phyloP scores from a whole-genome alignment of 805 yeast genomes.

The Schwanniomyces vanrijiae region DNA sequence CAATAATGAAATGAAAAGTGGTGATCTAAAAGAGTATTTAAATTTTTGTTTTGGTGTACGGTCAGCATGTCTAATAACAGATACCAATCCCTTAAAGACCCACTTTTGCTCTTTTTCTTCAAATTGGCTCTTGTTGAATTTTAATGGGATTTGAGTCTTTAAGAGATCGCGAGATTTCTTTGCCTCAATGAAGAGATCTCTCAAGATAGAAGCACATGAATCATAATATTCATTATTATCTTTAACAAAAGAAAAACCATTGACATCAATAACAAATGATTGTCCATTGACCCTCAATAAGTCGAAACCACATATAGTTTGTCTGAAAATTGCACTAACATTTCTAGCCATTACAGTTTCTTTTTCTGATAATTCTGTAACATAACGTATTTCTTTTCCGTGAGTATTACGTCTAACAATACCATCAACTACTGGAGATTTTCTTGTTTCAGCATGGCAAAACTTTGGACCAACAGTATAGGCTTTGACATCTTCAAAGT shows the following conservation, averaged over 20 bases:
- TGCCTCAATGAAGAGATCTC: conserved; percentile 67
- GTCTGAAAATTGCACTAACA: conserved; percentile 76
- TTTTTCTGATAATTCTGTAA: conserved; percentile 72
- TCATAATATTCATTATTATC: conserved; percentile 88
- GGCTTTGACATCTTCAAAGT: conserved; percentile 97
- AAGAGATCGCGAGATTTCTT: conserved; percentile 40
- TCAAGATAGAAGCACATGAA: conserved; percentile 71
- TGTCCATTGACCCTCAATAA: conserved; percentile 83
- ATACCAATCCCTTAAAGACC: conserved; percentile 92
- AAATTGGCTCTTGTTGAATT: conserved; percentile 37
- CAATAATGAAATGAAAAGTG: conserved; percentile 77
- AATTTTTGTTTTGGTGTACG: conserved; percentile 98
- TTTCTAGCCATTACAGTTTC: conserved; percentile 80
- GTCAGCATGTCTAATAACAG: conserved; percentile 95
- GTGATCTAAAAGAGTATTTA: conserved; percentile 90
- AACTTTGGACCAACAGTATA: conserved; percentile 89
- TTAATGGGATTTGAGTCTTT: conserved; percentile 36
- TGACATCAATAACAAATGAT: conserved; percentile 94
- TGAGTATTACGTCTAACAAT: conserved; percentile 95
- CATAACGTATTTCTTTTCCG: conserved; percentile 92
- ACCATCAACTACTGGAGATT: conserved; percentile 99
- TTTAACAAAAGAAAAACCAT: conserved; percentile 96
- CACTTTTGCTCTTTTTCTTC: conserved; percentile 83
- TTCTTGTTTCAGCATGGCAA: conserved; percentile 98
- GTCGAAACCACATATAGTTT: conserved; percentile 97